Percentiles rank a stretch among this genome's conserved stretches.
phyloP scores from a whole-genome alignment of 2,329 filamentous ascomycete genomes.

The Fusarium sp. region DNA sequence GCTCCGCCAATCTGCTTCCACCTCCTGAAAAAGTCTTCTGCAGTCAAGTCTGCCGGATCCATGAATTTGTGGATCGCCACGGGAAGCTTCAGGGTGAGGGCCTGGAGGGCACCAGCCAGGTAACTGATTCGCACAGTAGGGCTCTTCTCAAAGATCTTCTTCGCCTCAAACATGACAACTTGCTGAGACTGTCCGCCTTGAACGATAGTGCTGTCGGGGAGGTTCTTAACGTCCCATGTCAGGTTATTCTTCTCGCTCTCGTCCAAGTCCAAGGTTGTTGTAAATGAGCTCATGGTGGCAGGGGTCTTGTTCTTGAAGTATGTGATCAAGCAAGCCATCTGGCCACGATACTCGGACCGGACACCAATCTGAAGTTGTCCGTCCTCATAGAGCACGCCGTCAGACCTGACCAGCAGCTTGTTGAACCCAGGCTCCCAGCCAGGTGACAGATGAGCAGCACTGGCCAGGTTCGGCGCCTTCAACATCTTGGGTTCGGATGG shows the following conservation, averaged over 20 bases:
- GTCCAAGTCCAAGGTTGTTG: slow-evolving; percentile 88
- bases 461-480: slow-evolving; percentile 84
- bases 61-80: slow-evolving; percentile 94
- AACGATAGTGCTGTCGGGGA: slow-evolving; percentile 82
- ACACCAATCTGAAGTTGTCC: slow-evolving; percentile 91
- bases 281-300: slow-evolving; percentile 85
- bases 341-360: slow-evolving; percentile 92
- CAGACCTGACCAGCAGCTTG: slow-evolving; percentile 76
- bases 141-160: slow-evolving; percentile 78
- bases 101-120: slow-evolving; percentile 90
- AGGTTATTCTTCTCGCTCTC: slow-evolving; percentile 69
- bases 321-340: slow-evolving; percentile 92
- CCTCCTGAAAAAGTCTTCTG: slow-evolving; percentile 97
- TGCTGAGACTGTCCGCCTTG: slow-evolving; percentile 84
- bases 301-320: slow-evolving; percentile 97
- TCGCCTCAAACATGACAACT: slow-evolving; percentile 92
- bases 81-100: slow-evolving; percentile 87
- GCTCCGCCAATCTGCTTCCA: slow-evolving; percentile 98
- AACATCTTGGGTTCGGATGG: slow-evolving; percentile 64
- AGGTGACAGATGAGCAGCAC: slow-evolving; percentile 88
- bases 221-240: slow-evolving; percentile 84
- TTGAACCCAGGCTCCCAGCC: slow-evolving; percentile 95
- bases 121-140: slow-evolving; percentile 96
- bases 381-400: slow-evolving; percentile 94
- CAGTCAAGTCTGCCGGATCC: slow-evolving; percentile 84